Conservation (phyloP, 495 filamentous ascomycete genomes). For the Pyrenopolyporus hunteri region DNA sequence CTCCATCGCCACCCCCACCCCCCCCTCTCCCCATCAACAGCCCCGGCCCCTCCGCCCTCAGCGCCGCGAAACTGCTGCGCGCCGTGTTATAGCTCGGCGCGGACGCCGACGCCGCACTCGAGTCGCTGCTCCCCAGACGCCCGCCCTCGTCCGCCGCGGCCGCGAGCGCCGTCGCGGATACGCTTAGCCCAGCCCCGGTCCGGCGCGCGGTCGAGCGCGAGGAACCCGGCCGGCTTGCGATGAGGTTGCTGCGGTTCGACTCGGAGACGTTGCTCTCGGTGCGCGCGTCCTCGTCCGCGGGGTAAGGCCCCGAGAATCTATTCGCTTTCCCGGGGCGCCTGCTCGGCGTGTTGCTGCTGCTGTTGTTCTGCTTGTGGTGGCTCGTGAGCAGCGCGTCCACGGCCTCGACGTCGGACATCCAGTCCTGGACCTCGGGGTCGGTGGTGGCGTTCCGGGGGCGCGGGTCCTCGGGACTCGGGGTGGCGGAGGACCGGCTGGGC, state of each 20-base stretch:
- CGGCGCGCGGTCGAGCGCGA: constrained; percentile 34
- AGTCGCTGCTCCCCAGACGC: constrained; percentile 45
- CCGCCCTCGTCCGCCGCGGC: constrained; percentile 28
- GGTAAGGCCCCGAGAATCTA: constrained; percentile 23
- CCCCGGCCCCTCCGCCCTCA: constrained; percentile 69
- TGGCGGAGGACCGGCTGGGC: constrained; percentile 30
- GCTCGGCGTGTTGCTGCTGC: not conserved
- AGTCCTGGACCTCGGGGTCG: constrained; percentile 62
- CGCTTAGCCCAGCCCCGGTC: constrained; percentile 31
- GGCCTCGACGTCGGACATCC: constrained; percentile 66
- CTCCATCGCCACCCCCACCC: constrained; percentile 13
- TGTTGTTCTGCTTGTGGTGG: no score
- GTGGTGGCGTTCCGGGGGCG: constrained; percentile 35
- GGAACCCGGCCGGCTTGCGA: constrained; percentile 42
- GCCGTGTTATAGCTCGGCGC: constrained; percentile 74
- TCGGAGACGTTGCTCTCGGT: constrained; percentile 52
- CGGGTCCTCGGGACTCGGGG: constrained; percentile 41
- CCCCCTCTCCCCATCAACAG: constrained; percentile 54
- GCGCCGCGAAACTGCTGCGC: constrained; percentile 62
- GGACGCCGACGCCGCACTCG: constrained; percentile 60
- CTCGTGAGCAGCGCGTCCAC: constrained; percentile 58
- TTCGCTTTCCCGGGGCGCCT: constrained; percentile 5
- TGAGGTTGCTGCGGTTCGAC: constrained; percentile 42
- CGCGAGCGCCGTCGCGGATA: constrained; percentile 30
- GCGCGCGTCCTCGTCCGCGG: constrained; percentile 39